Evolutionary conservation across 2,329 filamentous ascomycete species (phyloP).

Genomic region (Diaporthe humulicola): DNA sequence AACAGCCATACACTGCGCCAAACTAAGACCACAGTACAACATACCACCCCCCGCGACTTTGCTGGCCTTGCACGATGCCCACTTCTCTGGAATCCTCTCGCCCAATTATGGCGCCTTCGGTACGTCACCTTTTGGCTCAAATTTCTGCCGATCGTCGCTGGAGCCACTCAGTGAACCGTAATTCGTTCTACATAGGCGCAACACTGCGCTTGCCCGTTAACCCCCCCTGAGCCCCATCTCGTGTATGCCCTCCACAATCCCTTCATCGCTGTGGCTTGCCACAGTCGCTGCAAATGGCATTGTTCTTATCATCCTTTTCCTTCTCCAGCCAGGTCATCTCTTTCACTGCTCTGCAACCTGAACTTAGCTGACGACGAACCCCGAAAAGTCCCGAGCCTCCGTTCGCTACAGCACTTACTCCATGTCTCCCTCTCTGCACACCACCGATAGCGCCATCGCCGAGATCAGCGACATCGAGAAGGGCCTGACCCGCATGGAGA

Average conservation of each 20-base stretch:
- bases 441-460: slow-evolving; percentile 67
- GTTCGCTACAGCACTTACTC: slow-evolving; percentile 72
- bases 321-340: not conserved
- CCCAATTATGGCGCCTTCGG: slow-evolving; percentile 74
- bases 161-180: slow-evolving; percentile 2
- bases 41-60: not conserved
- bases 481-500: slow-evolving; percentile 88
- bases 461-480: slow-evolving; percentile 80
- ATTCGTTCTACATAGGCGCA: slow-evolving; percentile 18
- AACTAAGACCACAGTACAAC: not conserved
- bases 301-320: not conserved
- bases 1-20: slow-evolving; percentile 4
- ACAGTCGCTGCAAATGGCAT: not conserved
- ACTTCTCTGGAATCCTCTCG: slow-evolving; percentile 71
- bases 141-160: slow-evolving; percentile 34
- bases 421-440: slow-evolving; percentile 70
- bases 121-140: slow-evolving; percentile 56
- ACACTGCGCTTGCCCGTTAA: not conserved
- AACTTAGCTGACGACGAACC: slow-evolving; percentile 27
- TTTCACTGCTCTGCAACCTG: not conserved
- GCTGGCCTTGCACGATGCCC: slow-evolving; percentile 59
- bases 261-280: not conserved
- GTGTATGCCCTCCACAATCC: not conserved
- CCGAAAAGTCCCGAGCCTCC: slow-evolving; percentile 64
- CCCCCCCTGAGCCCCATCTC: slow-evolving; percentile 32